Conservation (phyloP, 2,329 filamentous ascomycete genomes). For the Talaromyces sp. region DNA sequence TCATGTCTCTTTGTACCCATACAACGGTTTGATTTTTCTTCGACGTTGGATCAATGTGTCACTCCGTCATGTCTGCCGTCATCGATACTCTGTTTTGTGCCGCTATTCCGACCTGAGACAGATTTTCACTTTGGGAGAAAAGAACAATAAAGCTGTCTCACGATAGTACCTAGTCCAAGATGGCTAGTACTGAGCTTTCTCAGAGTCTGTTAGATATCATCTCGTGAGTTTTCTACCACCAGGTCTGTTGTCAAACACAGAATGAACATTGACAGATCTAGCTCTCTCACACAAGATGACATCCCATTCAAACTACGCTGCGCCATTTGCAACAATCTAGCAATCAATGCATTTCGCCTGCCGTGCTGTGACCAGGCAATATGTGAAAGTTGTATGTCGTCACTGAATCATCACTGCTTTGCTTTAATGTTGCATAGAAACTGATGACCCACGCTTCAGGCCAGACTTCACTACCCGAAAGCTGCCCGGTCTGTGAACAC, state of each 20-base stretch:
- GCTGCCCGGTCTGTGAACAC: constrained; percentile 91
- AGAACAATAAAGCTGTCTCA: background rate
- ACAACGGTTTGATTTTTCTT: background rate
- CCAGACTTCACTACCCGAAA: constrained; percentile 67
- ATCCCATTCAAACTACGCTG: constrained; percentile 96
- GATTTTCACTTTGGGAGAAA: background rate
- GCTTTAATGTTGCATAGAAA: background rate
- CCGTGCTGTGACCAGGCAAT: constrained; percentile 95
- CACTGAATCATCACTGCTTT: background rate
- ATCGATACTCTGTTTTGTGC: background rate
- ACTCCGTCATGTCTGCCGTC: constrained; percentile 3
- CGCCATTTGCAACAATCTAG: constrained; percentile 85
- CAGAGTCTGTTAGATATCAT: constrained; percentile 41
- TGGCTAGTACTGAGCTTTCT: constrained; percentile 38
- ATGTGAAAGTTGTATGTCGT: constrained; percentile 73
- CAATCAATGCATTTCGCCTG: constrained; percentile 82
- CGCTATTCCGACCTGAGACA: background rate
- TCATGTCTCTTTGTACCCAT: background rate
- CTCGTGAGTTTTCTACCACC: constrained; percentile 26
- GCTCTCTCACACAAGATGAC: constrained; percentile 71
- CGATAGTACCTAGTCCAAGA: constrained; percentile 16
- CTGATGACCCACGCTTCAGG: constrained; percentile 45
- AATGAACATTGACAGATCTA: constrained; percentile 30
- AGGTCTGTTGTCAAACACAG: background rate
- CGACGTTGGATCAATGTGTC: background rate